Base-by-base conservation (phyloP, 2,329 filamentous ascomycete genomes). In the Ilyonectria destructans region DNA sequence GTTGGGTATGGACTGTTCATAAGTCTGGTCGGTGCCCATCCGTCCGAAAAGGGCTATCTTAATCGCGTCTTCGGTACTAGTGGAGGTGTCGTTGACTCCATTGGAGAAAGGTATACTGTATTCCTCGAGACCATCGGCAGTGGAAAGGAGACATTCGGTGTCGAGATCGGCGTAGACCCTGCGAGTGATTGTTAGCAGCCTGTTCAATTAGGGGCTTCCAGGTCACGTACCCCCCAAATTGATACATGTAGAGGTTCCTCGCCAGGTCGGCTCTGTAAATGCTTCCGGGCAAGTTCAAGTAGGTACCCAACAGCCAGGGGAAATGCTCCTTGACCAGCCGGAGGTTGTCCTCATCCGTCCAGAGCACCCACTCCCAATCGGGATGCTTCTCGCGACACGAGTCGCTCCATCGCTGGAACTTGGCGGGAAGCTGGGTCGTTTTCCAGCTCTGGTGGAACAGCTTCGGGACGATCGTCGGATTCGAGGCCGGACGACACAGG, bases 331-430 rank as follows among this genome's bases (percentile, higher is more conserved):
- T 62, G 12, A 80, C 78, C 43, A 81, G 70, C n/a, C 70, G 69
- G 45, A 78, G 71, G 67, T 81, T 81, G 58, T 81, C 79, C 43
- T 80, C 74, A 56, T 81, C 79, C 4, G 80, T 80, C 79, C 79
- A 81, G 15, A 81, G 65, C 26, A 81, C 79, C 75, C 77, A 81
- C 65, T 81, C 78, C 74, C 79, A 81, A 56, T 78, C 76, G 6
- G 70, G 69, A 54, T 81, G 79, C 51, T 71, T 67, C 48, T 65
- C 43, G 15, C 78, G 73, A 60, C 79, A 81, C 4, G 67, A 71
- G n/a, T 66, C 62, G 64, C 78, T 80, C 79, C 79, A 81, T 48
- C 68, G 52, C 35, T 77, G 57, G 35, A 80, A 78, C 67, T 77
- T 76, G 33, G 66, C 40, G 2, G 76, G 76, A 13, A 78, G 68